Base-by-base conservation (phyloP, 257 asterid genomes). In the Capsicum chinense region DNA sequence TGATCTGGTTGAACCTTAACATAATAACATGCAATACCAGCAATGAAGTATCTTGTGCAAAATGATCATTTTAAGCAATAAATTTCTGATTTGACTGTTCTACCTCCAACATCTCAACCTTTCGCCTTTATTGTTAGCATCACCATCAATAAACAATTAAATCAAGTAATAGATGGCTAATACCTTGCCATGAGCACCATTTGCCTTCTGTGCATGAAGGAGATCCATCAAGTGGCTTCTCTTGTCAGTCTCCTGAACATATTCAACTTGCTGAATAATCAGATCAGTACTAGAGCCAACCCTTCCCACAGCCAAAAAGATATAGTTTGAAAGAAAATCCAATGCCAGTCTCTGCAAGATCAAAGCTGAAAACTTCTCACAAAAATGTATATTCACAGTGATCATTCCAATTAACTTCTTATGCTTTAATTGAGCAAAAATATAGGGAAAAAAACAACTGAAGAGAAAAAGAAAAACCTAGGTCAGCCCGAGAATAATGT, bases 221-320 rank as follows among this genome's bases (percentile, higher is more conserved):
- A 95, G 99, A 88, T 95, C 99, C 99, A 95, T 95, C 68, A 95
- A 86, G 87, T 95, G 99, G 90, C 99, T 95, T 89, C 99, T 90
- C 88, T 95, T 95, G 90, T 95, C 99, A 82, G 94, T 89, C 89
- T 95, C 99, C 74, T 88, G 97, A 86, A 95, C 99, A 84, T 89
- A 95, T 85, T 95, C 98, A 89, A 95, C 97, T 90, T 98, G 90
- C 87, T 95, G 99, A 79, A 91, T 97, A 84, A 94, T 95, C 91
- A 95, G 90, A 88, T 95, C 99, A 58, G 99, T 95, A 83, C 99
- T 95, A 79, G 99, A 95, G 83, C 98, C 99, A 87, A 95, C 99
- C 89, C 99, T 92, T 58, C 99, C 99, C 85, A 95, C 98, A 74
- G 99, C 98, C 92, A 95, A 87, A 90, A 95, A 94, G 79, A 95